phyloP scores from a whole-genome alignment of 257 asterid genomes.

The Mentha longifolia region DNA sequence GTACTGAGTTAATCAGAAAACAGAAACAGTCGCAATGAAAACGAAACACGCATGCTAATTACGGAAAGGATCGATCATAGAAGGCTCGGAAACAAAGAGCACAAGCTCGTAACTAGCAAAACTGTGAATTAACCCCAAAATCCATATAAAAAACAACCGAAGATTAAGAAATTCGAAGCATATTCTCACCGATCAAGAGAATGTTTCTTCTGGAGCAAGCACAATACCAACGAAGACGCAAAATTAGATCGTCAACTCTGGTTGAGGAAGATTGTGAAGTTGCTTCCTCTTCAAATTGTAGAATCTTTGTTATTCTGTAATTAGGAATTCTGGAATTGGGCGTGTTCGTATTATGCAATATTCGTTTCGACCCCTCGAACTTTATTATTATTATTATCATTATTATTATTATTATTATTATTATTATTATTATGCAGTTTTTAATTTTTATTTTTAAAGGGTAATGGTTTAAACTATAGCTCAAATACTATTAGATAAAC shows the following conservation, averaged over 20 bases:
- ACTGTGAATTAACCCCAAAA: constrained; percentile 13
- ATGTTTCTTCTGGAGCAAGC: neutral
- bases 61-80: neutral
- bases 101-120: constrained; percentile 9
- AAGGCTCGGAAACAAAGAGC: constrained; percentile 7
- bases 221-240: neutral
- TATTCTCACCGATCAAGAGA: constrained; percentile 25
- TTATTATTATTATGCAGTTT: no score
- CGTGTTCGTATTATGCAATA: neutral
- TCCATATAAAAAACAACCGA: neutral
- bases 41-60: neutral
- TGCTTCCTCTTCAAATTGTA: neutral
- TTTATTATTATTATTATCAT: neutral
- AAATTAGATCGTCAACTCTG: constrained; percentile 26
- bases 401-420: neutral
- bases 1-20: neutral
- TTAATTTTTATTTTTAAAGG: no score
- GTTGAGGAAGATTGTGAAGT: constrained; percentile 16
- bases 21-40: neutral
- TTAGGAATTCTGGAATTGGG: neutral
- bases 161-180: neutral
- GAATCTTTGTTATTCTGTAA: neutral
- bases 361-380: neutral
- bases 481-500: no score
- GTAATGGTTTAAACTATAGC: no score